Conservation (phyloP, 345 rosid genomes). For the Zanthoxylum bungeanum region DNA sequence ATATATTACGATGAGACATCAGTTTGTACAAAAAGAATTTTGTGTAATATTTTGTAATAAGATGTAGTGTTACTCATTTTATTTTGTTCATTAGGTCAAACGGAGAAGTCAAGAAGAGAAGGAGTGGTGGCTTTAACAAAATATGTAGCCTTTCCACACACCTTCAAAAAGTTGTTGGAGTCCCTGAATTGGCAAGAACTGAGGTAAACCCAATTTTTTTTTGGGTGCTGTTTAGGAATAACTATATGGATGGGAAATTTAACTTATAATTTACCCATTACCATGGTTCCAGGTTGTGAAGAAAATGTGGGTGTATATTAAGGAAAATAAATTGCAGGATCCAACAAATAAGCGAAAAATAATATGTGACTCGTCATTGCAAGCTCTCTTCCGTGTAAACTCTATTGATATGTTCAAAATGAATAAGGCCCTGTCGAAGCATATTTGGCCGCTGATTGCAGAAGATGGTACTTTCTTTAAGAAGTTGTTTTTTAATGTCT, state of each 20-base stretch:
- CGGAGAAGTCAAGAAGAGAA: constrained; percentile 49
- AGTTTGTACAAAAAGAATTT: background rate
- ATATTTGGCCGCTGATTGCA: constrained; percentile 56
- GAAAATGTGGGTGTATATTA: constrained; percentile 52
- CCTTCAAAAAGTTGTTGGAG: constrained; percentile 63
- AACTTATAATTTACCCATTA: background rate
- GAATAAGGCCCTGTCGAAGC: constrained; percentile 56
- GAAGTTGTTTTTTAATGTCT: background rate
- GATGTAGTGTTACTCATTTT: background rate
- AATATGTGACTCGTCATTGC: constrained; percentile 48
- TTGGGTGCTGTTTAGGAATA: background rate
- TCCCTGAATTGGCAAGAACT: constrained; percentile 64
- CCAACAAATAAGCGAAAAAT: constrained; percentile 50
- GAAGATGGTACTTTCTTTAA: constrained; percentile 36
- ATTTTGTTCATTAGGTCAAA: constrained; percentile 20
- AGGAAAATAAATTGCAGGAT: constrained; percentile 60
- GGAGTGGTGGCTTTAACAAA: constrained; percentile 66
- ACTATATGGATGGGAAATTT: background rate
- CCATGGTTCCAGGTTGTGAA: constrained; percentile 51
- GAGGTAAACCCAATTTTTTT: constrained; percentile 44
- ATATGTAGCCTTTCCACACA: constrained; percentile 74
- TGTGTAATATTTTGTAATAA: too few relatives aligned
- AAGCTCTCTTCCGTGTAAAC: constrained; percentile 41
- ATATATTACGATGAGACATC: too few relatives aligned
- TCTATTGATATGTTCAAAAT: constrained; percentile 66